Base-by-base conservation (phyloP, 2,329 filamentous ascomycete species). In the Neonectria neomacrospora region DNA sequence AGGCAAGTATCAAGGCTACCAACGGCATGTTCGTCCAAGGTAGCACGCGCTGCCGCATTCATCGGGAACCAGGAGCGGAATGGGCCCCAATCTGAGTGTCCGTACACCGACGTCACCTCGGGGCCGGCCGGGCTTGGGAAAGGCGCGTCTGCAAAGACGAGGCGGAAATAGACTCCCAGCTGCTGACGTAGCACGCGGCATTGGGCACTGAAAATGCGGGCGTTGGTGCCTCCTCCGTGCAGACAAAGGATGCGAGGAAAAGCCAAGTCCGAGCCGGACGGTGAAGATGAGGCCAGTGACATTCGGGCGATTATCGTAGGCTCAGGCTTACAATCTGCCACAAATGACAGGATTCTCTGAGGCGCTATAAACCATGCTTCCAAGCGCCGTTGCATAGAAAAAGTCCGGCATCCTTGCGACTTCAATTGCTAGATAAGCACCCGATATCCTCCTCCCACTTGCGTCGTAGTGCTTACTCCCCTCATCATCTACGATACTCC, bases 201-300 rank as follows among this genome's bases (percentile, higher is more conserved):
- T 41, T 53, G 50, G 2, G 32, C 18, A 2, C 22, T 2, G 18
- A 53, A 53, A 3, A 53, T 53, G 18, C 16, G 30, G 3, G 50
- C 28, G 20, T 53, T 53, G n/a, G 30, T 53, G 30, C 50, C 30
- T 11, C 50, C 50, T 4, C 50, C 50, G 34, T 53, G 50, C 3
- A 53, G 50, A 26, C 50, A 53, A 22, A 53, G 32, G 22, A 53
- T 18, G 26, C 50, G 50, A 4, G 50, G 50, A 14, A 53, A 14
- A 41, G 16, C 18, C 37, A 9, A 18, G n/a, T 41, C 37, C 3
- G 10, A 37, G 32, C 10, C 32, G 32, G 32, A n/a, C n/a, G n/a
- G n/a, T n/a, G n/a, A n/a, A n/a, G n/a, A n/a, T n/a, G n/a, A n/a
- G n/a, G n/a, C n/a, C n/a, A n/a, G n/a, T n/a, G n/a, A n/a, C n/a